Evolutionary conservation across 176 grass and related monocot species (phyloP).

Genomic region (Pontederia crassipes): DNA sequence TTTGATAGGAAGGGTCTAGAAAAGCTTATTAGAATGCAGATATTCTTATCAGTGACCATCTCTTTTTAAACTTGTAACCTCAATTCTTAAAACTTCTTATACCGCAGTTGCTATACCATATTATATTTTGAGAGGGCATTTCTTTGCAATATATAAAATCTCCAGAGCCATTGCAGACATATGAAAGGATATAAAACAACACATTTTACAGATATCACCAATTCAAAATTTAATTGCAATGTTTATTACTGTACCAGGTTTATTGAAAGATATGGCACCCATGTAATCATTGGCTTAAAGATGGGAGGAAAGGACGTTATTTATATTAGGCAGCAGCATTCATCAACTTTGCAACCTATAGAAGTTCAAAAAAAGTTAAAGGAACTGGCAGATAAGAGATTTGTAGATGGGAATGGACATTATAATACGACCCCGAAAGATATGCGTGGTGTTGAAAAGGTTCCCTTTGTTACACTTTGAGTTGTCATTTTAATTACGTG

Average conservation of each 20-base stretch:
- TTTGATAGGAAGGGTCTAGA: background rate
- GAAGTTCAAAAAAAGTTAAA: slow-evolving; percentile 91
- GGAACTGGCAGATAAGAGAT: slow-evolving; percentile 71
- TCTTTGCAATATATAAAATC: too few species aligned
- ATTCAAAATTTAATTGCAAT: background rate
- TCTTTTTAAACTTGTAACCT: too few species aligned
- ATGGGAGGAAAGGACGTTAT: slow-evolving; percentile 98
- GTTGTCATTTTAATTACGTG: background rate
- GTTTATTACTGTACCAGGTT: slow-evolving; percentile 52
- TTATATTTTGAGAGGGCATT: too few species aligned
- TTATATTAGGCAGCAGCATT: slow-evolving; percentile 80
- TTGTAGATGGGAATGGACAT: slow-evolving; percentile 40
- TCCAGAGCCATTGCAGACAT: too few species aligned
- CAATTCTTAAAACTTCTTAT: too few species aligned
- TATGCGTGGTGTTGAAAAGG: slow-evolving; percentile 53
- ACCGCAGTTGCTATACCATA: too few species aligned
- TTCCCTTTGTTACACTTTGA: slow-evolving; percentile 22
- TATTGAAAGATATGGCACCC: slow-evolving; percentile 86
- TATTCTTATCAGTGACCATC: too few species aligned
- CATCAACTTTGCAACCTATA: slow-evolving; percentile 57
- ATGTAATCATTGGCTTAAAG: slow-evolving; percentile 88
- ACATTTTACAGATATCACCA: too few species aligned
- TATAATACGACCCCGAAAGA: slow-evolving; percentile 49
- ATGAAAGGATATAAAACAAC: too few species aligned
- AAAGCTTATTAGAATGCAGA: too few species aligned